Percentiles rank a stretch among this genome's conserved stretches.
phyloP scores from a whole-genome alignment of 768 basidiomycete genomes.

The Collybia sp. region DNA sequence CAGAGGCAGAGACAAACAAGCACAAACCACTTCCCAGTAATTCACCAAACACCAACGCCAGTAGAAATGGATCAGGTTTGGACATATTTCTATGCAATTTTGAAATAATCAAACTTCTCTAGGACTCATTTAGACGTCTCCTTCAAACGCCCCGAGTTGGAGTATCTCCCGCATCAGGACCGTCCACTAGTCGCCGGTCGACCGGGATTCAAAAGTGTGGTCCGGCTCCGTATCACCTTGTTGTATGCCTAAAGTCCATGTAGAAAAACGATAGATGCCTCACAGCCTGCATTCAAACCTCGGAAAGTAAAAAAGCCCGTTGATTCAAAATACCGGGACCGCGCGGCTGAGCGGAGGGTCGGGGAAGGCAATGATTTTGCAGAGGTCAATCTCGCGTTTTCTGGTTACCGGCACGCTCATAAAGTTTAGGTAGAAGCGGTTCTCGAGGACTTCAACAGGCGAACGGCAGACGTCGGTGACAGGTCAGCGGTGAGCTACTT shows the following conservation, averaged over 20 bases:
- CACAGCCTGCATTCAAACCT: slow-evolving; percentile 74
- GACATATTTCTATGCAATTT: too few species aligned
- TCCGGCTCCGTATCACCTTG: too few species aligned
- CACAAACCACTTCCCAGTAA: too few species aligned
- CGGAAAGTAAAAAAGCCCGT: slow-evolving; percentile 65
- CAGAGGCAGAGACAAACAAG: too few species aligned
- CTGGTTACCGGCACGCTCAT: background rate
- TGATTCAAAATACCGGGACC: slow-evolving; percentile 61
- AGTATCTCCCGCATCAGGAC: slow-evolving; percentile 14
- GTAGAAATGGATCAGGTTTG: too few species aligned
- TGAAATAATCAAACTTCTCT: too few species aligned
- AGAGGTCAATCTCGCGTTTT: slow-evolving; percentile 33
- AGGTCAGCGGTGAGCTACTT: slow-evolving; percentile 44
- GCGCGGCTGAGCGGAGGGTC: slow-evolving; percentile 66
- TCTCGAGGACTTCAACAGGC: slow-evolving; percentile 76
- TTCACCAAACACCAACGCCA: too few species aligned
- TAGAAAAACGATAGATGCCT: slow-evolving; percentile 45
- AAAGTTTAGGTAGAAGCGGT: slow-evolving; percentile 68
- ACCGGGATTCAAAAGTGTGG: slow-evolving; percentile 10
- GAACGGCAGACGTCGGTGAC: slow-evolving; percentile 51
- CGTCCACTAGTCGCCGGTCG: slow-evolving; percentile 6
- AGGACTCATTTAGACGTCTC: too few species aligned
- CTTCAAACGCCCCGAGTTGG: slow-evolving; percentile 28
- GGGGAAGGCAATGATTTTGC: slow-evolving; percentile 74
- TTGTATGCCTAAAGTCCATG: background rate